phyloP scores from a whole-genome alignment of 108 stramenopile species.

The Bacterosira constricta region DNA sequence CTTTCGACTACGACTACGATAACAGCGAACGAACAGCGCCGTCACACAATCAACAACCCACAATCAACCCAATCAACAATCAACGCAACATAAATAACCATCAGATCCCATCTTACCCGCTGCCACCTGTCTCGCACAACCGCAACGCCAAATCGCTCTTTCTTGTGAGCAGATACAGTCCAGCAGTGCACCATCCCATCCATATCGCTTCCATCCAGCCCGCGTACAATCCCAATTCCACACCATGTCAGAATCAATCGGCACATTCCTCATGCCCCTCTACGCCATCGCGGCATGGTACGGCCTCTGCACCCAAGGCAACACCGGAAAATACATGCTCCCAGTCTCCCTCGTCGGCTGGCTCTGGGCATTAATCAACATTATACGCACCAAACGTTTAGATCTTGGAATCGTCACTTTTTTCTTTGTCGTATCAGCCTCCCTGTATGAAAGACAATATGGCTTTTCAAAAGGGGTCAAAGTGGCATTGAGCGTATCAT shows the following conservation, averaged over 20 bases:
- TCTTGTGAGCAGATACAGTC: no score
- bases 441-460: slow-evolving; percentile 13
- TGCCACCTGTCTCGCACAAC: no score
- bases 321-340: slow-evolving; percentile 25
- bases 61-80: no score
- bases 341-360: slow-evolving; percentile 29
- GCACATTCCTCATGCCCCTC: slow-evolving; percentile 36
- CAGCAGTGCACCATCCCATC: no score
- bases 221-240: neutral
- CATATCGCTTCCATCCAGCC: neutral
- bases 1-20: no score
- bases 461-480: slow-evolving; percentile 14
- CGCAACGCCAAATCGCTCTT: no score
- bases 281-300: slow-evolving; percentile 35
- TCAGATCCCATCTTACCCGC: no score
- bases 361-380: slow-evolving; percentile 40
- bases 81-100: no score
- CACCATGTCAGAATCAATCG: slow-evolving; percentile 28
- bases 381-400: slow-evolving; percentile 15
- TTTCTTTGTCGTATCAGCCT: slow-evolving; percentile 20
- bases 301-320: slow-evolving; percentile 8
- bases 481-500: slow-evolving; percentile 9
- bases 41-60: no score
- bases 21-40: no score
- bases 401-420: slow-evolving; percentile 45